Evolutionary conservation across 192 early-diverging fungal species (phyloP).

Genomic region (Chytriomyces sp.): DNA sequence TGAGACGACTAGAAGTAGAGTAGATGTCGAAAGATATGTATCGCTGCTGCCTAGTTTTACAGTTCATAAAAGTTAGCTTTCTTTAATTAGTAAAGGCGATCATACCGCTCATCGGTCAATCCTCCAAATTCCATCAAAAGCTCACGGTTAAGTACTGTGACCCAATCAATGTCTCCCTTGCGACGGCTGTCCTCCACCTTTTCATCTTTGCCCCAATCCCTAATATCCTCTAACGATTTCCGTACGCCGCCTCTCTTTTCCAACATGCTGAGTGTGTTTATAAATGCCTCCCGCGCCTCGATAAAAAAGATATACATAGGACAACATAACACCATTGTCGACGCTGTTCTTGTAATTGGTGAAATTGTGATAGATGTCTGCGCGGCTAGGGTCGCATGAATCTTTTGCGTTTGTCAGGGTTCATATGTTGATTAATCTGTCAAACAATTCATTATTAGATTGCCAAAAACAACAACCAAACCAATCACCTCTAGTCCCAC

Average conservation of each 20-base stretch:
- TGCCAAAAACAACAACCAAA: background rate
- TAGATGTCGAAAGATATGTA: background rate
- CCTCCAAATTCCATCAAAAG: constrained; percentile 7
- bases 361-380: constrained; percentile 6
- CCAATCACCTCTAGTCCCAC: background rate
- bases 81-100: background rate
- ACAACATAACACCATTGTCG: background rate
- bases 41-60: constrained; percentile 4
- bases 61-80: constrained; percentile 4
- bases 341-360: background rate
- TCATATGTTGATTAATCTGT: background rate
- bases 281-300: constrained; percentile 8
- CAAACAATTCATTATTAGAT: background rate
- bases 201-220: constrained; percentile 4
- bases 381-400: constrained; percentile 2
- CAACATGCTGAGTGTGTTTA: background rate
- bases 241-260: background rate
- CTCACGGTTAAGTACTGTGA: background rate
- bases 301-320: background rate
- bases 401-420: background rate
- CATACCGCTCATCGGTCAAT: background rate
- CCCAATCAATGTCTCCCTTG: constrained; percentile 2
- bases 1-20: background rate
- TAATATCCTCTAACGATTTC: constrained; percentile 1
- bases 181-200: constrained; percentile 3